Base-by-base conservation (phyloP, 192 early-diverging fungal genomes). In the Podila clonocystis region DNA sequence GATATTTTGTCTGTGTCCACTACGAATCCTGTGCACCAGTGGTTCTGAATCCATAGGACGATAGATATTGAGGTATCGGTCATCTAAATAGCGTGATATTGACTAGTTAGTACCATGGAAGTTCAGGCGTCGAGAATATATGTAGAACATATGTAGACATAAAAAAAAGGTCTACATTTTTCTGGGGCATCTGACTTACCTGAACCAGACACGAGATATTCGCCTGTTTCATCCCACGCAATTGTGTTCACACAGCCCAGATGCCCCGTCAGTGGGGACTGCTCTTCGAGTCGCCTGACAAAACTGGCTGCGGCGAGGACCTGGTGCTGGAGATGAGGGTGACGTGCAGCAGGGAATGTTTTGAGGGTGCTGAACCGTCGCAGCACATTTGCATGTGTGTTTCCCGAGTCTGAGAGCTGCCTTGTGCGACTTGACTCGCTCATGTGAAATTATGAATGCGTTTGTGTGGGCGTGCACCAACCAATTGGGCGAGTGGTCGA, bases 1-100 rank as follows among this genome's bases (percentile, higher is more conserved):
- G 12, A 95, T 90, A 33, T 95, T 93, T 52, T 88, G 88, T n/a
- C 67, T 61, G 83, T 95, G 94, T 26, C 93, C 92, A 22, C 85
- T 86, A 13, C 74, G 84, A 45, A 85, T 77, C 49, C 74, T 77
- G 59, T 85, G 84, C 5, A 85, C 41, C 15, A 83, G 68, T 38
- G 86, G 76, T 7, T 36, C 50, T 0, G 73, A 62, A 26, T 62
- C 68, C 52, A 88, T 72, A 1, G 87, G 87, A 22, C 70, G 57
- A 58, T 83, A 88, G 22, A 88, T 84, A 34, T 86, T 88, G 8
- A 88, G 50, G 8, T n/a, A 17, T 11, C 65, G 80, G 68, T 88
- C 87, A 71, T 88, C 87, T 86, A 52, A 45, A 24, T 3, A 4
- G 45, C 20, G 55, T 31, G 55, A 58, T n/a, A 29, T 45, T 17